Evolutionary conservation across 2,329 filamentous ascomycete species (phyloP), one percentile per base, ranked within the genome.

Genomic region (Ascochyta pisi): DNA sequence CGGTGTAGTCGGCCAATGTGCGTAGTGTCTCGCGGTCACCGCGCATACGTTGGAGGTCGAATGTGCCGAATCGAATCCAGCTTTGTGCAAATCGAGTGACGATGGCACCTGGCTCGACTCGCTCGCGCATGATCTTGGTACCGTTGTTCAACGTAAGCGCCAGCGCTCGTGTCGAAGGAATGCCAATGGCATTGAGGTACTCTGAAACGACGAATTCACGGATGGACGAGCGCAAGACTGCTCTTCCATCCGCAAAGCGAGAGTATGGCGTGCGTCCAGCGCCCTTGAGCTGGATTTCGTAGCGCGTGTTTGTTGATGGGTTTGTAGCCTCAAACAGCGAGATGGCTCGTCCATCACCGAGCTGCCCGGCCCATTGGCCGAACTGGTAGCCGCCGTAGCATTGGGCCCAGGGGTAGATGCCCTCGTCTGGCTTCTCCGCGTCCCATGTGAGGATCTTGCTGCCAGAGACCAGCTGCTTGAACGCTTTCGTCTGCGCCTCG

Each of bases 351-450:
- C 95, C 95, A 72, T 99, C 95, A 38, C 95, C 95, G 1, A 99
- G 85, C 76, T 99, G 95, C 6, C 95, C 93, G 3, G 95, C 95
- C 94, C 94, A 99, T 63, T 90, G 87, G 6, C 95, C 95, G 55
- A 78, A 77, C 45, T 78, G 76, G 66, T 83, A 80, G 53, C 94
- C 94, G 54, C 95, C 95, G 74, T 99, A 99, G 78, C 95, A 98
- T 78, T 99, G 95, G 29, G 95, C 93, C 95, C 95, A 99, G 0
- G 95, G 94, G 73, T 99, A 99, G 39, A 95, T 87, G 19, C 90
- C 72, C n/a, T 63, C 58, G 24, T 69, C 65, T 16, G 64, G 68
- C 35, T 74, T 65, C 5, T 86, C 83, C 55, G 89, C 84, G 61
- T 92, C 84, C 85, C 89, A 90, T 45, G 92, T 94, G 52, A 90